Evolutionary conservation across 1,284 basidiomycete genomes (phyloP).

Genomic region (Irpex sp.): DNA sequence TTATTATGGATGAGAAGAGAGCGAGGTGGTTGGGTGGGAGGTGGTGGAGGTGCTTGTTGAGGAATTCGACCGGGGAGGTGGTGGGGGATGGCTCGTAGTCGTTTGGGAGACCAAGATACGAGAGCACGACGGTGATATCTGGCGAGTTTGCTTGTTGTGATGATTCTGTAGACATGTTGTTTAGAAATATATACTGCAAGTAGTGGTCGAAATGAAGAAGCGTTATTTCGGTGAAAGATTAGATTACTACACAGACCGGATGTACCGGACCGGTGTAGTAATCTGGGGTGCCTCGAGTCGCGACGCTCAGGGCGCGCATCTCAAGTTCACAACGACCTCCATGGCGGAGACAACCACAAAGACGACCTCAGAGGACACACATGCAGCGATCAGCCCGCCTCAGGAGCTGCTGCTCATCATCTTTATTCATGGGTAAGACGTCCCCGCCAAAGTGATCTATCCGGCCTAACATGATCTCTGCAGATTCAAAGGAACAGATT

Average conservation of each 20-base stretch:
- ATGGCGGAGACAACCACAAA: neutral
- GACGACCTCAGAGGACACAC: neutral
- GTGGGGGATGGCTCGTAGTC: slow-evolving; percentile 60
- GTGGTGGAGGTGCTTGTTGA: slow-evolving; percentile 51
- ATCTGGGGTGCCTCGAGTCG: no score
- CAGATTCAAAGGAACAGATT: slow-evolving; percentile 74
- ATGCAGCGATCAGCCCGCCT: slow-evolving; percentile 15
- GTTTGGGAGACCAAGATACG: slow-evolving; percentile 58
- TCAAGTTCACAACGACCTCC: neutral
- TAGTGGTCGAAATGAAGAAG: no score
- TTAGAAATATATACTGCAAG: neutral
- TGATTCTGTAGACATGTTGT: neutral
- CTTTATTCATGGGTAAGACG: slow-evolving; percentile 54
- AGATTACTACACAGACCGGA: no score
- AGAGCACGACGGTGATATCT: slow-evolving; percentile 38
- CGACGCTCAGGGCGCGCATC: no score
- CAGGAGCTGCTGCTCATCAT: slow-evolving; percentile 37
- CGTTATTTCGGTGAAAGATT: no score
- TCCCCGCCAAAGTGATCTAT: neutral
- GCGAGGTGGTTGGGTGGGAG: slow-evolving; percentile 65
- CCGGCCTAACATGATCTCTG: neutral
- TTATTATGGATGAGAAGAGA: slow-evolving; percentile 59
- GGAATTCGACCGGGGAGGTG: slow-evolving; percentile 56
- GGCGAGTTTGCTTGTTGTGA: neutral
- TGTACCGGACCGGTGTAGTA: no score